phyloP scores from a whole-genome alignment of 805 yeast species.

The Pichia paraexigua region DNA sequence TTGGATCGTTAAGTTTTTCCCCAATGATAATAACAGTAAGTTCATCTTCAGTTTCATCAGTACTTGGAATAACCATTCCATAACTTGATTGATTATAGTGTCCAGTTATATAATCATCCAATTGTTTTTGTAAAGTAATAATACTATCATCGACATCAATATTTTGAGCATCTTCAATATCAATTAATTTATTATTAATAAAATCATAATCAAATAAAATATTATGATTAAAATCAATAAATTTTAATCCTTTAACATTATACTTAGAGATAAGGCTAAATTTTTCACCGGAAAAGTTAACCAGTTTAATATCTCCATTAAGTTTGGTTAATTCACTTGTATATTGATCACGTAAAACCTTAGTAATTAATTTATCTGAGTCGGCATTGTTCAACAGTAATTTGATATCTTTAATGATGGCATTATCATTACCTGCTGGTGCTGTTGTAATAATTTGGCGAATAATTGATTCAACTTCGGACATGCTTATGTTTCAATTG shows the following conservation, averaged over 20 bases:
- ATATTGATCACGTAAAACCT: conserved; percentile 20
- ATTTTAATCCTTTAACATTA: conserved; percentile 43
- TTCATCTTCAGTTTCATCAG: conserved; percentile 27
- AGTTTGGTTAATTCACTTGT: conserved; percentile 7
- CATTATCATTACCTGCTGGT: conserved; percentile 47
- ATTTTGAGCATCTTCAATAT: conserved; percentile 34
- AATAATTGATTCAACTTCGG: conserved; percentile 23
- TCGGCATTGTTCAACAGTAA: conserved; percentile 21
- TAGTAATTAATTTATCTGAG: conserved; percentile 20
- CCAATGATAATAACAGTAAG: conserved; percentile 53
- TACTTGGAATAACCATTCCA: conserved; percentile 34
- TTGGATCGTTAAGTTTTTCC: conserved; percentile 60
- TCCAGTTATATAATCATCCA: conserved; percentile 47
- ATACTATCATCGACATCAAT: conserved; percentile 4
- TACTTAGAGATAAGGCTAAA: conserved; percentile 38
- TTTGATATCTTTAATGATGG: conserved; percentile 23
- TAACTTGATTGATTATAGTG: conserved; percentile 57
- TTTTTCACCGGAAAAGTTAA: conserved; percentile 19
- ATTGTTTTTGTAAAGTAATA: conserved; percentile 17
- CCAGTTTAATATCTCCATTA: conserved; percentile 26
- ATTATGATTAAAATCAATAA: conserved; percentile 43
- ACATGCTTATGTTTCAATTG: background rate
- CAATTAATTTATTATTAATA: conserved; percentile 38
- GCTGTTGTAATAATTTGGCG: conserved; percentile 37
- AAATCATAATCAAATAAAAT: conserved; percentile 55